These are phyloP conservation scores for Beauveria brongniartii DNA, from an alignment of 2,329 filamentous ascomycete genomes.

Conservation along the genomic window DNA sequence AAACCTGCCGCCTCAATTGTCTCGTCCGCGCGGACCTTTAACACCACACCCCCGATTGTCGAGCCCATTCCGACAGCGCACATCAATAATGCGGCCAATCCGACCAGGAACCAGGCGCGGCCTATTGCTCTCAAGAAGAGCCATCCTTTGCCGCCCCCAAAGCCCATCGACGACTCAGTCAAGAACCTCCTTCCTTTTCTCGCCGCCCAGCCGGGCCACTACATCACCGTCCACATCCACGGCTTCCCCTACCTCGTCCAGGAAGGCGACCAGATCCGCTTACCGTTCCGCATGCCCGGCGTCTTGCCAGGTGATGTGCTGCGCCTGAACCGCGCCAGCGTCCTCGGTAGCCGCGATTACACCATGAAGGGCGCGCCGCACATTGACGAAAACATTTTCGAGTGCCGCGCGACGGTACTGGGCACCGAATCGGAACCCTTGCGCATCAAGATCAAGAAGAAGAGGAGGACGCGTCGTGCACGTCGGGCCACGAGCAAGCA, in stretches of 20 bases:
- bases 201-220: slow-evolving; percentile 64
- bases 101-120: slow-evolving; percentile 23
- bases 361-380: slow-evolving; percentile 78
- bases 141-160: slow-evolving; percentile 26
- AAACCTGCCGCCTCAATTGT: slow-evolving; percentile 38
- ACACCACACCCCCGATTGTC: slow-evolving; percentile 42
- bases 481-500: slow-evolving; percentile 85
- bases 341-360: slow-evolving; percentile 81
- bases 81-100: slow-evolving; percentile 31
- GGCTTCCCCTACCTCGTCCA: slow-evolving; percentile 73
- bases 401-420: slow-evolving; percentile 76
- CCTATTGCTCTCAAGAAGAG: slow-evolving; percentile 33
- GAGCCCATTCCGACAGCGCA: slow-evolving; percentile 27
- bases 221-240: slow-evolving; percentile 74
- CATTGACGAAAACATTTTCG: slow-evolving; percentile 75
- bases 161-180: slow-evolving; percentile 46
- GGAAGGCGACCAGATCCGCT: slow-evolving; percentile 63
- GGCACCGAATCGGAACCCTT: slow-evolving; percentile 77
- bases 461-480: slow-evolving; percentile 64
- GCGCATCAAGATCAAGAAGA: slow-evolving; percentile 72
- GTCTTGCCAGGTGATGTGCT: slow-evolving; percentile 76
- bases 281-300: slow-evolving; percentile 71
- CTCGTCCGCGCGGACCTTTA: slow-evolving; percentile 34
- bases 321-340: slow-evolving; percentile 75
- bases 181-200: slow-evolving; percentile 60